These are phyloP conservation scores for Trametes versicolor DNA, from an alignment of 1,284 basidiomycete genomes.

Conservation along the genomic window DNA sequence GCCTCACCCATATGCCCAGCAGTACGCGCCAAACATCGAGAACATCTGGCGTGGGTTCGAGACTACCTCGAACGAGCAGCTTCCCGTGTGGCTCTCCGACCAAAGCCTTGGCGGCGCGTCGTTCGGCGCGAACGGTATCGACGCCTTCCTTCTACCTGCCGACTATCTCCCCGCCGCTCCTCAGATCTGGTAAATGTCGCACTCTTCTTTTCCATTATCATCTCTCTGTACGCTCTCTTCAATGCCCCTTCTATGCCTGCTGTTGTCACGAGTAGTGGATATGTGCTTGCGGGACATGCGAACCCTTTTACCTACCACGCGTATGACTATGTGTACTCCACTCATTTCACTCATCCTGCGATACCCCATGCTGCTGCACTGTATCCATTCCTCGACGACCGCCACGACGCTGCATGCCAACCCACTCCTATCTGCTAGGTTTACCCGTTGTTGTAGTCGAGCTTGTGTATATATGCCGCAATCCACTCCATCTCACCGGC, in stretches of 20 bases:
- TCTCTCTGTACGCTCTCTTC: conserved; percentile 8
- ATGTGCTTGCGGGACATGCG: conserved; percentile 13
- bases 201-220: background rate
- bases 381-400: conserved; percentile 25
- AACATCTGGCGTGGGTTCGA: conserved; percentile 80
- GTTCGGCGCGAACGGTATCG: conserved; percentile 82
- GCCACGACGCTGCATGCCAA: conserved; percentile 17
- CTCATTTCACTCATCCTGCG: conserved; percentile 5
- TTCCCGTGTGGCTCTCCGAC: conserved; percentile 86
- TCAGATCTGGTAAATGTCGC: conserved; percentile 75
- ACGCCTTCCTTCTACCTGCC: conserved; percentile 80
- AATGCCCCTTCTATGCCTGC: conserved; percentile 11
- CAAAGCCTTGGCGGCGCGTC: conserved; percentile 78
- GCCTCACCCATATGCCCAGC: conserved; percentile 41
- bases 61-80: conserved; percentile 72
- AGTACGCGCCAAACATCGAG: conserved; percentile 65
- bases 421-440: conserved; percentile 4
- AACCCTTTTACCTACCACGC: conserved; percentile 23
- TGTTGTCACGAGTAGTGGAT: conserved; percentile 29
- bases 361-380: conserved; percentile 8
- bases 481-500: conserved; percentile 18
- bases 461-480: conserved; percentile 31
- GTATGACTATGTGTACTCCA: conserved; percentile 29
- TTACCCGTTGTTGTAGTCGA: conserved; percentile 19
- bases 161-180: conserved; percentile 75